Evolutionary conservation across 2,329 filamentous ascomycete species (phyloP), one percentile per base, ranked within the genome.

Genomic region (Cladosporium colombiae): DNA sequence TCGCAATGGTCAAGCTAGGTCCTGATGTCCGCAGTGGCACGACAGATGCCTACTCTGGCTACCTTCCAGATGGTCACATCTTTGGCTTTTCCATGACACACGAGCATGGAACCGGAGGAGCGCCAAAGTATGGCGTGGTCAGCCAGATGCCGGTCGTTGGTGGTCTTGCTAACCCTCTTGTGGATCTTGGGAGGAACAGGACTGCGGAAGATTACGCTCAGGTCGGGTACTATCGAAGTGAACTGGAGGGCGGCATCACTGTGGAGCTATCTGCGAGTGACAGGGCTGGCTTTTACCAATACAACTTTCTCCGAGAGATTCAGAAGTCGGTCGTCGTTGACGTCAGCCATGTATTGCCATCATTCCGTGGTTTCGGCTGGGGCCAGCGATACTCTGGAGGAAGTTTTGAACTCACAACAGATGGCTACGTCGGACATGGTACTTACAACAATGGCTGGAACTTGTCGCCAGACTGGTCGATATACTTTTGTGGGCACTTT

Each of bases 391-490:
- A 87, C 71, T 78, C 85, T 13, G 85, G 85, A 16, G 87, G 87
- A 0, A 81, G 81, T 57, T 84, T 89, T 31, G 76, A 78, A 1
- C 79, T 88, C 6, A 74, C 76, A 0, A 79, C 83, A 21, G 78
- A 81, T 0, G 68, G 68, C 13, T 89, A 89, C 69, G 80, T 81
- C 29, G 87, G 86, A 0, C 80, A 78, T 53, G 87, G 87, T 0
- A 82, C 81, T 1, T 89, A 88, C 72, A 82, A 88, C 65, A 88
- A 87, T 73, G 86, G 87, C 27, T 89, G 87, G 87, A 89, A 89
- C 65, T 77, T 81, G 33, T 82, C 86, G 3, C 85, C 83, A 1
- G 75, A 85, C 52, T 89, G 84, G 85, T 85, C 80, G 0, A 83
- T 87, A 25, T 85, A 84, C 72, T 86, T 85, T 74, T 89, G 88